These are phyloP conservation scores for Paulownia fortunei DNA, from an alignment of 257 asterid genomes.

Conservation along the genomic window DNA sequence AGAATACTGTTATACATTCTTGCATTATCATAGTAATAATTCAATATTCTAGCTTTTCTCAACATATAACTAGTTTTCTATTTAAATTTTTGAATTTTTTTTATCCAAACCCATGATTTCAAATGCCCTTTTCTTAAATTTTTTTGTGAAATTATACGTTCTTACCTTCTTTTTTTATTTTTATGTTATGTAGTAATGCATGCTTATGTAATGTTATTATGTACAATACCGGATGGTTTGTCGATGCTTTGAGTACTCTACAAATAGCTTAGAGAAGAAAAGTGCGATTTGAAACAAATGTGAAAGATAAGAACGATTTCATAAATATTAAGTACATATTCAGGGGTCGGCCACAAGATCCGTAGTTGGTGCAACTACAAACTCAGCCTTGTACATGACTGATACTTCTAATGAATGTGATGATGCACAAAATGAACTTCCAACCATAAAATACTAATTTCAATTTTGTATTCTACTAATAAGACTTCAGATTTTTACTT, in stretches of 20 bases:
- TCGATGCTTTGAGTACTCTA: slow-evolving; percentile 31
- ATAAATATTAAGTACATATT: neutral
- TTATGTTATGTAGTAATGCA: neutral
- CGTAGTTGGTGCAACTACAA: slow-evolving; percentile 49
- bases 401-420: neutral
- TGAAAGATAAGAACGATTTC: neutral
- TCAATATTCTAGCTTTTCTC: too few species aligned
- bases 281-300: slow-evolving; percentile 9
- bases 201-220: neutral
- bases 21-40: too few species aligned
- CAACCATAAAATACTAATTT: slow-evolving; percentile 19
- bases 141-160: too few species aligned
- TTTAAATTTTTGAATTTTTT: too few species aligned
- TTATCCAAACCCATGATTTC: too few species aligned
- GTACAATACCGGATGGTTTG: neutral
- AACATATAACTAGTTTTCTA: too few species aligned
- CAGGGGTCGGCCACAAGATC: slow-evolving; percentile 35
- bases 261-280: slow-evolving; percentile 30
- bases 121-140: too few species aligned
- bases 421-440: slow-evolving; percentile 17
- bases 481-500: neutral
- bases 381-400: neutral
- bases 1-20: too few species aligned
- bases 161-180: neutral
- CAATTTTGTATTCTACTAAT: neutral